Base-by-base conservation (phyloP, 495 filamentous ascomycete species). In the Bombardia bombarda region DNA sequence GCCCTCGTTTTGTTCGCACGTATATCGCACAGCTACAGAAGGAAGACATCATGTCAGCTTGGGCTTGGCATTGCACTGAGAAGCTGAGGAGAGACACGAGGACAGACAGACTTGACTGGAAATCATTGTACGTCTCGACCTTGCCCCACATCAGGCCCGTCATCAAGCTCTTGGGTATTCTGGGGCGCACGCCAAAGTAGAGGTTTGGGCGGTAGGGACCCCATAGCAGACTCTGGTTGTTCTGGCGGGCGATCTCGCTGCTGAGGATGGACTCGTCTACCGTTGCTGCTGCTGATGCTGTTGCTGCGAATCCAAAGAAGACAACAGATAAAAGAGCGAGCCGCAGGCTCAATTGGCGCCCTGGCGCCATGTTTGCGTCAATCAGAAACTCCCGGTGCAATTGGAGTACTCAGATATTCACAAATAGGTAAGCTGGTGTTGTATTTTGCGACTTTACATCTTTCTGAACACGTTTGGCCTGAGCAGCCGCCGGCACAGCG, bases 191-290 rank as follows among this genome's bases (percentile, higher is more conserved):
- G 3, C 92, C 92, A 68, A 98, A 97, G 67, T 98, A 98, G 19
- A 98, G 68, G 52, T 96, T 95, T 4, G 92, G 88, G 19, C 87
- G 77, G 65, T 97, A 98, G 18, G 92, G 88, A 4, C 93, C 93
- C 92, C 92, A 98, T 78, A 96, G 68, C 47, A 98, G 70, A 47
- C 83, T 88, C 51, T 93, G 70, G 57, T 95, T 95, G 52, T 82
- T 85, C 42, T 79, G 68, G 26, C 72, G 66, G 36, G 66, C 74
- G 45, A 75, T 58, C 53, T 81, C 72, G 46, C 56, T 60, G 50
- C 58, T 68, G 28, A 77, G 59, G 33, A 75, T 62, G 23, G 58
- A 57, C 40, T 72, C 58, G 44, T 53, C 59, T 32, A n/a, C n/a
- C n/a, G n/a, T n/a, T n/a, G n/a, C n/a, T n/a, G n/a, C n/a, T n/a